Evolutionary conservation across 768 basidiomycete species (phyloP), one percentile per base, ranked within the genome.

Genomic region (Amanita jacksonii): DNA sequence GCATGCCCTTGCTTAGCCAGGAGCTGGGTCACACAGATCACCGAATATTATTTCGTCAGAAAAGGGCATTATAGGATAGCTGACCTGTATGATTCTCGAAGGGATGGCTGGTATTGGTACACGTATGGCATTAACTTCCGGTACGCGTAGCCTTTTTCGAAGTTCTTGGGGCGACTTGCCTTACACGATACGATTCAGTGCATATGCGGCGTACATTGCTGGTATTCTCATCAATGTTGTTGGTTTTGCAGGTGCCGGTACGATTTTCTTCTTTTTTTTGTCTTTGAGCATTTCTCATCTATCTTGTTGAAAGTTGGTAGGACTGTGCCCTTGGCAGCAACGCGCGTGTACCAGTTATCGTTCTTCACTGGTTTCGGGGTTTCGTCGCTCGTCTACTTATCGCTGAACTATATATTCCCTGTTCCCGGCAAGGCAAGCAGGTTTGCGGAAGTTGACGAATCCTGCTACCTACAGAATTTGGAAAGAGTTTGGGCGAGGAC

Each of bases 361-460:
- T 91, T 88, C 72, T 84, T 89, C 63, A 82, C 82, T n/a, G 87
- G 87, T 22, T 83, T 87, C 51, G 77, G 75, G 23, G 72, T 80
- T 33, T 83, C 85, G 1, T 66, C 74, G 7, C 38, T 83, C 47
- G 56, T 82, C 34, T 91, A 90, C 60, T 73, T 65, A 54, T 22
- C 60, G 32, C 67, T 81, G 35, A 84, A 79, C 62, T 52, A 60
- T 42, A n/a, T 70, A 16, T 85, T 73, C 61, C 84, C 86, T 2
- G 72, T 76, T 2, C 67, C 65, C 8, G 81, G 79, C 16, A 58
- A 64, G 33, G 60, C 62, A 13, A 49, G 57, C 16, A 56, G 41
- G 16, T 82, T 81, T 52, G 54, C 70, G 40, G 77, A 81, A 56
- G 52, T 73, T 10, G 79, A 82, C 50, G 62, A 70, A 12, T 69